phyloP scores from a whole-genome alignment of 768 basidiomycete genomes.

The Dendrothele bispora region DNA sequence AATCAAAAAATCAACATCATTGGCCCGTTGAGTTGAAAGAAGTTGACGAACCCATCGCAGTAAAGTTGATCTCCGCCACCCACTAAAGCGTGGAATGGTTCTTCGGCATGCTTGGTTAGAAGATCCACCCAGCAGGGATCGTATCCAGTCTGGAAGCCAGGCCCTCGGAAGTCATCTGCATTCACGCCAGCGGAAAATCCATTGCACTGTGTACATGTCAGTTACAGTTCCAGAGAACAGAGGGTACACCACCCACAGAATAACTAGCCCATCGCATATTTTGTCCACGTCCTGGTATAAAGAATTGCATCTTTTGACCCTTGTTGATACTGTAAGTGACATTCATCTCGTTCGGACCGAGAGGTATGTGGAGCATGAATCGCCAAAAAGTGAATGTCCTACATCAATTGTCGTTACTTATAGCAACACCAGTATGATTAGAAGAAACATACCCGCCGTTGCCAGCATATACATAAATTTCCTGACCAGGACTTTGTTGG shows the following conservation, averaged over 20 bases:
- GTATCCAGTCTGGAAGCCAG: conserved; percentile 77
- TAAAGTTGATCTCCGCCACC: conserved; percentile 96
- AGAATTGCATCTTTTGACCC: conserved; percentile 76
- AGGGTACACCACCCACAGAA: conserved; percentile 52
- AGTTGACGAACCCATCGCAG: conserved; percentile 64
- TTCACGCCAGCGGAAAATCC: conserved; percentile 90
- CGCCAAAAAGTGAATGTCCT: conserved; percentile 95
- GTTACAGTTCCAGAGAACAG: conserved; percentile 2
- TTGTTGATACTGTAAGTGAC: conserved; percentile 83
- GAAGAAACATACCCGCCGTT: conserved; percentile 44
- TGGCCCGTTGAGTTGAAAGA: conserved; percentile 1
- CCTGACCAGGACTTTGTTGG: conserved; percentile 56
- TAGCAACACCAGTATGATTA: too few species aligned
- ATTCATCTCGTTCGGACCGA: conserved; percentile 68
- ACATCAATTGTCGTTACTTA: neutral
- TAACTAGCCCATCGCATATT: conserved; percentile 93
- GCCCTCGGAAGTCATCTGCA: conserved; percentile 80
- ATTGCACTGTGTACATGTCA: conserved; percentile 62
- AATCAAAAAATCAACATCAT: conserved; percentile 4
- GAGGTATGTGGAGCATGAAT: conserved; percentile 81
- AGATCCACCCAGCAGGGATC: conserved; percentile 95
- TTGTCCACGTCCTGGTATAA: conserved; percentile 75
- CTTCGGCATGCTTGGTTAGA: conserved; percentile 74
- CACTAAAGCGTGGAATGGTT: conserved; percentile 87
- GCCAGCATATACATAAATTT: conserved; percentile 70